Base-by-base conservation (phyloP, 331 rosid species). In the Phaseolus coccineus region DNA sequence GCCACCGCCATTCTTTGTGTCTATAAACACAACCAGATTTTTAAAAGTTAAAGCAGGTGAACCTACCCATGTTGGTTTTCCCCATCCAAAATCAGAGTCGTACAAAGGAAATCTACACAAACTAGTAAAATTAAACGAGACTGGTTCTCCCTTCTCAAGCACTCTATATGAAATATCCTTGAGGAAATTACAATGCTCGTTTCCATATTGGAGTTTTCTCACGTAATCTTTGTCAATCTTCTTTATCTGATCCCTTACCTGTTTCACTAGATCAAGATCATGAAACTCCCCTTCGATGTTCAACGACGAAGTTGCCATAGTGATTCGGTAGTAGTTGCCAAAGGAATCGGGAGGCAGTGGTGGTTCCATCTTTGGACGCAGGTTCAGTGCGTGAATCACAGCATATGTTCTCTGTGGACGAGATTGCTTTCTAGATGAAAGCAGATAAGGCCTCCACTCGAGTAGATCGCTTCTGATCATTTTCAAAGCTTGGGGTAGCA, bases 61-160 rank as follows among this genome's bases (percentile, higher is more conserved):
- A 8, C 81, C 86, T 2, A 87, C 87, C 92, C 90, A 90, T 0
- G 67, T 42, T 1, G 92, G 94, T 74, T 81, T 81, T 0, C 90
- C 94, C 89, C 85, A 88, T 1, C 92, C 88, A 72, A 90, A 90
- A 73, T 90, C 92, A 50, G 88, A 71, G 4, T 90, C 94, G 7
- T 90, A 90, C 63, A 90, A 27, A 68, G 94, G 94, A 66, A 90
- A 81, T 77, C 87, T 83, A 37, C 94, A 88, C 74, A 88, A 66
- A 81, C 92, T 88, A 2, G 86, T 85, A 58, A 88, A 85, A 10
- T 4, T 57, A 44, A 84, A 82, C 0, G 81, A 2, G 47, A 84
- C 66, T 7, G 58, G 7, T 46, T 86, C 92, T 8, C 73, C 83
- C 52, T 56, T 83, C 58, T 40, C 22, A 44, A 76, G 78, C 16